Evolutionary conservation across 805 yeast species (phyloP).

Genomic region (Saturnispora halmiae): DNA sequence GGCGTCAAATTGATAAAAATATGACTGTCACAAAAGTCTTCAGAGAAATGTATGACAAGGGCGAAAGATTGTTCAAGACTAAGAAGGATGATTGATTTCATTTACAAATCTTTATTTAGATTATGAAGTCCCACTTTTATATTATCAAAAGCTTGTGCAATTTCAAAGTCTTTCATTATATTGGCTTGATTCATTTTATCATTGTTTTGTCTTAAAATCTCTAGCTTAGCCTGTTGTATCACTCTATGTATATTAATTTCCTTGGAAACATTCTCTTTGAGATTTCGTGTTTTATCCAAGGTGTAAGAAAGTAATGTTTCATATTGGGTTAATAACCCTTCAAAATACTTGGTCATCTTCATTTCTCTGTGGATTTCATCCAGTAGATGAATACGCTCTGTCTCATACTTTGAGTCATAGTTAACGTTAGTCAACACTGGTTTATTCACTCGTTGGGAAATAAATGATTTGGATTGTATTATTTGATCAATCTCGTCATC

Average conservation of each 20-base stretch:
- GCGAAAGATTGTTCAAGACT: conserved; percentile 10
- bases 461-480: not conserved
- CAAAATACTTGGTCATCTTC: conserved; percentile 11
- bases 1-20: conserved; percentile 25
- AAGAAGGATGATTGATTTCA: not conserved
- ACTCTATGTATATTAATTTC: conserved; percentile 23
- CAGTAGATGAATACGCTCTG: conserved; percentile 2
- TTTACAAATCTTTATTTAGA: not conserved
- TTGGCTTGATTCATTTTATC: not conserved
- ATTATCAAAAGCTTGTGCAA: conserved; percentile 2
- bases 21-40: conserved; percentile 20
- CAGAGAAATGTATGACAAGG: conserved; percentile 17
- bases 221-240: not conserved
- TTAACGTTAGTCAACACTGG: not conserved
- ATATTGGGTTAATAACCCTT: conserved; percentile 10
- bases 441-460: not conserved
- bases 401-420: conserved; percentile 6
- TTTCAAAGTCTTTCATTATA: not conserved
- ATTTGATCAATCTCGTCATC: conserved; percentile 1
- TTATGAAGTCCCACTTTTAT: not conserved
- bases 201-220: not conserved
- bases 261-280: conserved; percentile 26
- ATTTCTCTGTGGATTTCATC: conserved; percentile 9
- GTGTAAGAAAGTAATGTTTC: conserved; percentile 16
- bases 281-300: conserved; percentile 17